Conservation (phyloP, 2,329 filamentous ascomycete genomes). For the Colletotrichum ledebouriae region DNA sequence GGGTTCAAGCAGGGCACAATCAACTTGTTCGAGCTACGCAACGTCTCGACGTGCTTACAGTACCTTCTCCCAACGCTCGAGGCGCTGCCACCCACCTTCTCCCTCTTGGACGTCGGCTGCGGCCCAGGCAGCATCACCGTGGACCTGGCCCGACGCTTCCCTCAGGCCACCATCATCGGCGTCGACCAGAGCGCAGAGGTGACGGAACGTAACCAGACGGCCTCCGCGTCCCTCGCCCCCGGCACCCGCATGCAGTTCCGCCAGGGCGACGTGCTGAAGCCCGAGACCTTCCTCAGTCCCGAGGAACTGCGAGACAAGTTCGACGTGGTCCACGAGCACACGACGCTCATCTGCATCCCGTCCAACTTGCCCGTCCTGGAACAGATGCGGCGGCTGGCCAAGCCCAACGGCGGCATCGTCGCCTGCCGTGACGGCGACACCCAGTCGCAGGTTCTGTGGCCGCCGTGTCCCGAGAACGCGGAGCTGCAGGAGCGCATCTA, state of each 20-base stretch:
- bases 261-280: slow-evolving; percentile 28
- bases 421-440: slow-evolving; percentile 37
- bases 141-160: slow-evolving; percentile 54
- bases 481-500: slow-evolving; percentile 40
- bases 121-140: slow-evolving; percentile 59
- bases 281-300: slow-evolving; percentile 23
- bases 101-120: slow-evolving; percentile 58
- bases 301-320: slow-evolving; percentile 25
- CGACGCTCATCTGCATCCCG: slow-evolving; percentile 37
- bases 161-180: slow-evolving; percentile 54
- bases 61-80: slow-evolving; percentile 53
- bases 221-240: slow-evolving; percentile 8
- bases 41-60: slow-evolving; percentile 32
- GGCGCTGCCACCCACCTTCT: slow-evolving; percentile 46
- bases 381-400: slow-evolving; percentile 33
- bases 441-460: slow-evolving; percentile 39
- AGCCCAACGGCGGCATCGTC: slow-evolving; percentile 29
- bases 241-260: slow-evolving; percentile 23
- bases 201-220: slow-evolving; percentile 26
- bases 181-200: slow-evolving; percentile 45
- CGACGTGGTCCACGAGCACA: slow-evolving; percentile 37
- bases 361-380: slow-evolving; percentile 26
- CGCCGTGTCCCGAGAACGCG: slow-evolving; percentile 35
- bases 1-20: slow-evolving; percentile 33
- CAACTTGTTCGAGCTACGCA: slow-evolving; percentile 32